Base-by-base conservation (phyloP, 257 asterid genomes). In the Solanum pinnatisectum region DNA sequence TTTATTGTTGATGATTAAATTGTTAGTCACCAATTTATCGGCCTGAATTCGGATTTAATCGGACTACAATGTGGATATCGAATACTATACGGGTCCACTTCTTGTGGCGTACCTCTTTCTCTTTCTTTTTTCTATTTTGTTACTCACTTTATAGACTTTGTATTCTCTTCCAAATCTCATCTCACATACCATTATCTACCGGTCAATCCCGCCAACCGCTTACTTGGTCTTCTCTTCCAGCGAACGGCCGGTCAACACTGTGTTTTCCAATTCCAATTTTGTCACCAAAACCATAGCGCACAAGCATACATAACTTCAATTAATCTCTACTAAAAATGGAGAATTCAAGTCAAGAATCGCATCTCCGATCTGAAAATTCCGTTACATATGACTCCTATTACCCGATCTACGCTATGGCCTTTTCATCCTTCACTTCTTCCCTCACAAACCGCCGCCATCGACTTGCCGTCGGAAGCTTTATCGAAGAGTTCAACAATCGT, bases 321-420 rank as follows among this genome's bases (percentile, higher is more conserved):
- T 30, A 5, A 18, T 49, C 59, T 4, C 2, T 49, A 6, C 8
- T 36, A 32, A 33, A 83, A 3, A 94, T 94, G 96, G 95, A 94
- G 0, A 92, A 92, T 85, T 88, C 95, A 65, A 86, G 93, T 27
- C 92, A 88, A 22, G 95, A 94, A 79, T 92, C 92, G 14, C 90
- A 73, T 10, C 91, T 87, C 84, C 91, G 91, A 10, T 74, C 93
- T 40, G 98, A 91, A 27, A 93, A 89, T 44, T 93, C 90, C 37
- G 95, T 93, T 70, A 89, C 94, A 20, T 93, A 88, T 85, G 96
- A 93, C 11, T 93, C 91, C 20, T 89, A 98, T 10, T 89, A 89
- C 89, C 94, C 96, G 0, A 95, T 95, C 88, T 96, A 94, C 90
- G 95, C 96, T 88, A 93, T 96, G 95, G 98, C 99, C 72, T 42